Conservation (phyloP, 768 basidiomycete species). For the Obba rivulosa region DNA sequence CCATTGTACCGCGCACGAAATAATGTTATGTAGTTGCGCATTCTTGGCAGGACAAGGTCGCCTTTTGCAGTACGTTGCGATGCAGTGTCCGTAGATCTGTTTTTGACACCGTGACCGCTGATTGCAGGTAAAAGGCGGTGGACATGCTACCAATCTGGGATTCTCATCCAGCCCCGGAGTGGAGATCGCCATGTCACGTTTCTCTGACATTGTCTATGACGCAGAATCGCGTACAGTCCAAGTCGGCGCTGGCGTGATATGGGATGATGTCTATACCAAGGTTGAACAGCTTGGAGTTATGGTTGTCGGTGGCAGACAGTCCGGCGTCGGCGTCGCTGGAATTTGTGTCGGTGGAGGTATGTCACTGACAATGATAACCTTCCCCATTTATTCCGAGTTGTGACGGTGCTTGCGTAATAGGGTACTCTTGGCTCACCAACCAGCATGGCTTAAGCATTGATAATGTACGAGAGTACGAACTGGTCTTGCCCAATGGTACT, state of each 20-base stretch:
- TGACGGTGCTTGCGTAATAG: slow-evolving; percentile 24
- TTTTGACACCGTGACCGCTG: no score
- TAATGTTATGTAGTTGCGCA: no score
- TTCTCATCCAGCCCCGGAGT: slow-evolving; percentile 32
- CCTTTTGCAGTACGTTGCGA: no score
- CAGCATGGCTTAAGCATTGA: slow-evolving; percentile 56
- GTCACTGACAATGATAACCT: neutral
- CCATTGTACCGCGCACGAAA: neutral
- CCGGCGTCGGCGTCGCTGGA: slow-evolving; percentile 35
- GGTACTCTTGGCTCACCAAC: slow-evolving; percentile 62
- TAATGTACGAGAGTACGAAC: slow-evolving; percentile 46
- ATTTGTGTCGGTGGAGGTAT: slow-evolving; percentile 48
- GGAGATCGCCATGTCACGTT: slow-evolving; percentile 29
- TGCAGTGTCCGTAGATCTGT: no score
- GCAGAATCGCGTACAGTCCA: slow-evolving; percentile 12
- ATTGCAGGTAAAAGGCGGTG: slow-evolving; percentile 32
- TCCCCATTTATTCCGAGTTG: neutral
- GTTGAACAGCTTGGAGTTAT: slow-evolving; percentile 40
- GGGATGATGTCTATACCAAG: slow-evolving; percentile 60
- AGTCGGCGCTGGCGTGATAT: slow-evolving; percentile 40
- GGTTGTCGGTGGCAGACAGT: slow-evolving; percentile 54
- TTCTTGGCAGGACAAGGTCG: no score
- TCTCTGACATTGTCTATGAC: slow-evolving; percentile 22
- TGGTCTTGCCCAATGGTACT: slow-evolving; percentile 51
- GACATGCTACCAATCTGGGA: slow-evolving; percentile 28